phyloP scores from a whole-genome alignment of 2,329 filamentous ascomycete species.

The Endoconidiophora laricicola region DNA sequence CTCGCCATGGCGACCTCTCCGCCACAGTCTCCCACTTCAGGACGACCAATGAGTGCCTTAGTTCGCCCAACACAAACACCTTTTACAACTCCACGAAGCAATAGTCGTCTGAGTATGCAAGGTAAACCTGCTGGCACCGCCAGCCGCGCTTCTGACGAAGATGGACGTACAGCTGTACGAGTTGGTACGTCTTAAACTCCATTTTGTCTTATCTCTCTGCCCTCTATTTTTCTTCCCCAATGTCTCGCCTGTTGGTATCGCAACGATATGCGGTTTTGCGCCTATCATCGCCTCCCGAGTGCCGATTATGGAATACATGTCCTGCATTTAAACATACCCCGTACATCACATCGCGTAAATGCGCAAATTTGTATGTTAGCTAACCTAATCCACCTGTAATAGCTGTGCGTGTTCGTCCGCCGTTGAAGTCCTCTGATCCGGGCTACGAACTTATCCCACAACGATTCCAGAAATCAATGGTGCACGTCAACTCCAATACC shows the following conservation, averaged over 20 bases:
- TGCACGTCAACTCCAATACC: slow-evolving; percentile 73
- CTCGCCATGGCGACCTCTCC: slow-evolving; percentile 48
- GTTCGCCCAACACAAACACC: slow-evolving; percentile 36
- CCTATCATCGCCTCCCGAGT: background rate
- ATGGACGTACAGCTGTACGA: slow-evolving; percentile 82
- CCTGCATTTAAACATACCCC: background rate
- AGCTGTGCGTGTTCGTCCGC: slow-evolving; percentile 88
- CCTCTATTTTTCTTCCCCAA: background rate
- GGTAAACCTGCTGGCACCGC: slow-evolving; percentile 56
- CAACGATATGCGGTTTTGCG: background rate
- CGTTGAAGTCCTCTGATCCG: slow-evolving; percentile 67
- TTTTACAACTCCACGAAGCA: slow-evolving; percentile 43
- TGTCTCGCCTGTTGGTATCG: background rate
- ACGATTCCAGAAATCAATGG: slow-evolving; percentile 83
- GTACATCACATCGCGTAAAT: background rate
- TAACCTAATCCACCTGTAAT: slow-evolving; percentile 1
- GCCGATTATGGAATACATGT: background rate
- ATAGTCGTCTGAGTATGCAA: slow-evolving; percentile 70
- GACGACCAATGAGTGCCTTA: slow-evolving; percentile 68
- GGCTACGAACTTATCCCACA: slow-evolving; percentile 91
- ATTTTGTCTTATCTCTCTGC: background rate
- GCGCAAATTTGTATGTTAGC: background rate
- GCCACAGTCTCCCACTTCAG: slow-evolving; percentile 48
- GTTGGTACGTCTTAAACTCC: slow-evolving; percentile 53
- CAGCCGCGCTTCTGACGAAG: slow-evolving; percentile 78